These are phyloP conservation scores for Sporothrix dimorphospora DNA, from an alignment of 2,329 filamentous ascomycete genomes.

Conservation along the genomic window DNA sequence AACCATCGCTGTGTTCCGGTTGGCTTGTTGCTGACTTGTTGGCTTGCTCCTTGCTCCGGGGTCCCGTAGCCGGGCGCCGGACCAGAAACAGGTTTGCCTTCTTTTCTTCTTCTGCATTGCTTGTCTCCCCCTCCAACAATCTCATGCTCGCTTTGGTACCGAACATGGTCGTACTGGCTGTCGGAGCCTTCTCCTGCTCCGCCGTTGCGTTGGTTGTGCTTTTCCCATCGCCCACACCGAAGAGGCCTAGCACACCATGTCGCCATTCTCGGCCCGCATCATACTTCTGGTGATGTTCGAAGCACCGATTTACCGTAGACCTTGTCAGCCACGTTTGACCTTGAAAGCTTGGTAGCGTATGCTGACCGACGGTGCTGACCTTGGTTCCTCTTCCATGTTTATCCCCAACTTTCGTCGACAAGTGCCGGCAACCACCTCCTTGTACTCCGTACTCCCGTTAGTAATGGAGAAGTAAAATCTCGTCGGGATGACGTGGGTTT, in stretches of 20 bases:
- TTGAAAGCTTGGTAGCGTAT: not conserved
- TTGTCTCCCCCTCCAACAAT: not conserved
- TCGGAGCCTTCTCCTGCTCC: not conserved
- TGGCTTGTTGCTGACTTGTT: not conserved
- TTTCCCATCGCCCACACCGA: not conserved
- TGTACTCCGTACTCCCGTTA: not conserved
- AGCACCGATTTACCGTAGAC: not conserved
- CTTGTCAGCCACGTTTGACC: not conserved
- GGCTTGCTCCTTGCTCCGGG: slow-evolving; percentile 6
- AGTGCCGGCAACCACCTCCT: not conserved
- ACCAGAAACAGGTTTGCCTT: slow-evolving; percentile 18
- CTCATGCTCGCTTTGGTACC: not conserved
- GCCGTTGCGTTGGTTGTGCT: not conserved
- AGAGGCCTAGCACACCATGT: not conserved
- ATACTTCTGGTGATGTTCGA: not conserved
- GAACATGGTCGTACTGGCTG: not conserved
- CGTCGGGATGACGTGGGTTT: not conserved
- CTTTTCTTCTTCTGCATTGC: not conserved
- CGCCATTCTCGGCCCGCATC: not conserved
- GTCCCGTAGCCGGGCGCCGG: slow-evolving; percentile 4
- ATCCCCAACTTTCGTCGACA: not conserved
- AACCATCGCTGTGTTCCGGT: not conserved
- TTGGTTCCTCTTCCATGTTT: not conserved
- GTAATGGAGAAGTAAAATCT: not conserved
- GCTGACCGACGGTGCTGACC: slow-evolving; percentile 1